These are phyloP conservation scores for Vaccinium macrocarpon DNA, from an alignment of 148 eudicot genomes.

Conservation along the genomic window DNA sequence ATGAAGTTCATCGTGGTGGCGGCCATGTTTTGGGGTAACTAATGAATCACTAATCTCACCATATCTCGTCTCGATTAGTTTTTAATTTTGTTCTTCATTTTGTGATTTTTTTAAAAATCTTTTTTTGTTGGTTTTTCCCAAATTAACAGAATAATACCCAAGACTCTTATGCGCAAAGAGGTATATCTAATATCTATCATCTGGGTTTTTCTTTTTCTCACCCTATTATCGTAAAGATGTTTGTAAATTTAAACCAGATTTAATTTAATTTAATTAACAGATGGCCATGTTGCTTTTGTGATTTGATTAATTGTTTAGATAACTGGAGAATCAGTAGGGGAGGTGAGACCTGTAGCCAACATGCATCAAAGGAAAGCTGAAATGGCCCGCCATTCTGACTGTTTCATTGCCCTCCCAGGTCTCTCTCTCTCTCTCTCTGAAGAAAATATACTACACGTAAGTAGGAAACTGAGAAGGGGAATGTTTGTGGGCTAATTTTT, in stretches of 20 bases:
- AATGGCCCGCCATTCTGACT: conserved; percentile 71
- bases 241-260: neutral
- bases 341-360: conserved; percentile 51
- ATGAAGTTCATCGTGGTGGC: conserved; percentile 64
- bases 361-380: conserved; percentile 82
- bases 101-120: neutral
- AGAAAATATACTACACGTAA: too few species aligned
- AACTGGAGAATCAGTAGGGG: conserved; percentile 64
- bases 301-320: conserved; percentile 25
- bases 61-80: neutral
- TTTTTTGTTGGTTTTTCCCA: neutral
- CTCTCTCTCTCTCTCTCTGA: conserved; percentile 11
- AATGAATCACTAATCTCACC: neutral
- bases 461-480: too few species aligned
- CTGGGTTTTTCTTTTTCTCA: neutral
- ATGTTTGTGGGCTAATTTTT: too few species aligned
- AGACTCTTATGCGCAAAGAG: conserved; percentile 50
- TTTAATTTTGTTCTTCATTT: neutral
- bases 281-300: too few species aligned
- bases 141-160: conserved; percentile 40
- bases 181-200: conserved; percentile 17
- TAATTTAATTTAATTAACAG: too few species aligned
- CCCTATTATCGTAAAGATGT: neutral
- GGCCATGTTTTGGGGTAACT: conserved; percentile 71
- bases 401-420: conserved; percentile 83